Evolutionary conservation across 768 basidiomycete species (phyloP).

Genomic region (Amanita jacksonii): DNA sequence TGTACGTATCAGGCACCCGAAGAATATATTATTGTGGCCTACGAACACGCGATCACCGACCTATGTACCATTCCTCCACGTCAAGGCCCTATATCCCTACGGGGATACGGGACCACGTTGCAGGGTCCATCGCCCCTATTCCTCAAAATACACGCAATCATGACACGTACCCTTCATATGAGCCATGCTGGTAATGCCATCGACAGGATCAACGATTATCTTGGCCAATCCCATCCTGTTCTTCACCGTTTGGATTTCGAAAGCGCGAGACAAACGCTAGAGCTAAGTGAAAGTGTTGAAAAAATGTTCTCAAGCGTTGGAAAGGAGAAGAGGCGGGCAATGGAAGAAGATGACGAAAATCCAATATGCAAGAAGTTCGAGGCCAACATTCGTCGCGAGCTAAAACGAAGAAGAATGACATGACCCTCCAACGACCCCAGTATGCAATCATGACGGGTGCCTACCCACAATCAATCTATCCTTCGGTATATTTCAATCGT

Average conservation of each 20-base stretch:
- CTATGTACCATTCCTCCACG: slow-evolving; percentile 1
- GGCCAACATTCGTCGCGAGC: neutral
- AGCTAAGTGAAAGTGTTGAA: slow-evolving; percentile 6
- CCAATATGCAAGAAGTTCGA: neutral
- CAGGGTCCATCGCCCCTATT: neutral
- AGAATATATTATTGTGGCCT: slow-evolving; percentile 3
- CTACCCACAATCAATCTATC: too few species aligned
- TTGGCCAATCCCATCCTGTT: slow-evolving; percentile 1
- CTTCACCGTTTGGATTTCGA: slow-evolving; percentile 5
- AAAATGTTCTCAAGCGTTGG: slow-evolving; percentile 1
- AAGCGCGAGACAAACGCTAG: slow-evolving; percentile 3
- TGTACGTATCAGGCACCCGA: neutral
- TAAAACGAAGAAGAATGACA: slow-evolving; percentile 1
- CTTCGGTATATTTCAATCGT: too few species aligned
- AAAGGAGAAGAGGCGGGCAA: neutral
- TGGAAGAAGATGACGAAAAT: neutral
- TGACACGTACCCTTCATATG: neutral
- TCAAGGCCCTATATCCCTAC: neutral
- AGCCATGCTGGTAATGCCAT: slow-evolving; percentile 3
- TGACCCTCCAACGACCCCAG: neutral
- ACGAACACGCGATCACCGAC: slow-evolving; percentile 2
- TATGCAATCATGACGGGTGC: too few species aligned
- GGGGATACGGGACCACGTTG: neutral
- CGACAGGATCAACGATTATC: slow-evolving; percentile 7
- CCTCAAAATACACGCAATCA: slow-evolving; percentile 2